Base-by-base conservation (phyloP, 345 rosid species). In the Populus euphratica region DNA sequence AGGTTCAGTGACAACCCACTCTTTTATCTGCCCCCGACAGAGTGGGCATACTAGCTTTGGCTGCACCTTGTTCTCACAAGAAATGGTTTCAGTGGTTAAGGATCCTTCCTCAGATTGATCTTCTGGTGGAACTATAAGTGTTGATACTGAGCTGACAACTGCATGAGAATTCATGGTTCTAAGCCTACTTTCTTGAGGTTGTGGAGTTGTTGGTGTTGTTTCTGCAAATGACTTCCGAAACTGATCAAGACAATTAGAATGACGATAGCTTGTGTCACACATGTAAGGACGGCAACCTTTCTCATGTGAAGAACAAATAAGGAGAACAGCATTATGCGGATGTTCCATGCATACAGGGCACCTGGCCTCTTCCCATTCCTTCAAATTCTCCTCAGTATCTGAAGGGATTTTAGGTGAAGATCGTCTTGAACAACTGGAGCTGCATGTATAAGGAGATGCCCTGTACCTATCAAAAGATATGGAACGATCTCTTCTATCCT, bases 331-430 rank as follows among this genome's bases (percentile, higher is more conserved):
- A 81, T 96, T 96, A 81, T 96, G 99, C 64, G 99, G 99, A 87
- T 92, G 99, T 75, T 96, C 99, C 94, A 96, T 92, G 83, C 99
- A 96, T 29, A 96, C 97, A 36, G 99, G 91, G 85, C 99, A 96
- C 74, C 95, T 87, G 17, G 98, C 97, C 12, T 93, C 99, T 81
- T 91, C 97, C 96, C 97, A 96, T 82, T 96, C 99, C 81, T 85
- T 96, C 52, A 89, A 61, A 73, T 85, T 86, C 74, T 86, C 92
- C 35, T 86, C 94, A 59, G 82, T 80, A 33, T 88, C 89, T 10
- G 82, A 64, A 62, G 87, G 73, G 61, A 86, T 59, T 85, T 84
- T 90, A 27, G 91, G 81, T 25, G 89, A 86, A 73, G 87, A 76
- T 49, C 49, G 79, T 16, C 62, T 81, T 12, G 73, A 67, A 80